phyloP scores from a whole-genome alignment of 2,329 filamentous ascomycete genomes.

The Aureobasidium sp. region DNA sequence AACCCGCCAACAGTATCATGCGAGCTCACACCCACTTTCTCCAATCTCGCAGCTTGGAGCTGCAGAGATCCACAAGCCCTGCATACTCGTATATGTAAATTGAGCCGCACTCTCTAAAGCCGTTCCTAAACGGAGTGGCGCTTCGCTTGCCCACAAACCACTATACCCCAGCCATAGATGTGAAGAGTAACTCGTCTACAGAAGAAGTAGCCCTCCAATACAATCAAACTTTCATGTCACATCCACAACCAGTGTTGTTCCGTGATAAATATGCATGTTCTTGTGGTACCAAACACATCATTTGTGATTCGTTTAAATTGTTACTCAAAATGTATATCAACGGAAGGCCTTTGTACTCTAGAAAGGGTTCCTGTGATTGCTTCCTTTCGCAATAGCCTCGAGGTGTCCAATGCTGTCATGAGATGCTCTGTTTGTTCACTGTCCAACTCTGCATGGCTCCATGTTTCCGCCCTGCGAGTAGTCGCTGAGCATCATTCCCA shows the following conservation, averaged over 20 bases:
- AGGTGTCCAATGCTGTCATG: neutral
- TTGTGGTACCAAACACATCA: neutral
- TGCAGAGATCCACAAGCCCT: neutral
- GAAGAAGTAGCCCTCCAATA: neutral
- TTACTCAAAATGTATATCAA: neutral
- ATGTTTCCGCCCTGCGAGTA: no score
- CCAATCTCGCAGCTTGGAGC: neutral
- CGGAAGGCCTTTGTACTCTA: neutral
- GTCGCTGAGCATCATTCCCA: neutral
- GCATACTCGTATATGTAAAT: neutral
- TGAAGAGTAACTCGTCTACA: neutral
- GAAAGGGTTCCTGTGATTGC: neutral
- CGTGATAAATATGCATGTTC: neutral
- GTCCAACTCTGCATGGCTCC: neutral
- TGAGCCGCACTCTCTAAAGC: neutral
- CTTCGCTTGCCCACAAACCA: neutral
- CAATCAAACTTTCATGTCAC: neutral
- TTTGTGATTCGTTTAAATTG: neutral
- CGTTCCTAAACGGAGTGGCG: neutral
- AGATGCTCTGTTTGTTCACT: neutral
- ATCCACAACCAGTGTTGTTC: neutral
- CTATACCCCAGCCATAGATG: neutral
- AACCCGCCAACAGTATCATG: neutral
- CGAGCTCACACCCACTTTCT: neutral
- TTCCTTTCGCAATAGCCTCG: neutral